A percentile compares a stretch with the other conserved stretches of the same genome.
Evolutionary conservation across 768 basidiomycete species (phyloP).

Genomic region (Neoboletus magnificus): DNA sequence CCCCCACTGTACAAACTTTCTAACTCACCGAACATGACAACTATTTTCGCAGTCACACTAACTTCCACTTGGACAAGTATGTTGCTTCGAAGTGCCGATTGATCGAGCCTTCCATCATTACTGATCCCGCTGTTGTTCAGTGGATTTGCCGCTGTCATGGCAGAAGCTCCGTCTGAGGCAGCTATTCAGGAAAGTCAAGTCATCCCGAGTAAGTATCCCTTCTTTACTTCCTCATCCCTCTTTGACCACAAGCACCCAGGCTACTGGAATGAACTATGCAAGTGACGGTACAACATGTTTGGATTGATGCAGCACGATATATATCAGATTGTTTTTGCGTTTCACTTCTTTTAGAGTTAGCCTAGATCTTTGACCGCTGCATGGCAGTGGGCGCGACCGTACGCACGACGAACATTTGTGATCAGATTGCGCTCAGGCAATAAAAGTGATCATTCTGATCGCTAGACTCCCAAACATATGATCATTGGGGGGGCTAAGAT

Average conservation of each 20-base stretch:
- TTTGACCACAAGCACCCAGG: slow-evolving; percentile 1
- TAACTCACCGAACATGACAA: neutral
- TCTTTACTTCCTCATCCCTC: neutral
- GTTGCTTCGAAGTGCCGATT: slow-evolving; percentile 3
- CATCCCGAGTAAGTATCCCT: slow-evolving; percentile 13
- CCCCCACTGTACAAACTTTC: neutral
- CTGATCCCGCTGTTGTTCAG: slow-evolving; percentile 4
- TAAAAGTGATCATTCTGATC: neutral
- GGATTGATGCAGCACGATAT: neutral
- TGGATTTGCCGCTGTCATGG: slow-evolving; percentile 21
- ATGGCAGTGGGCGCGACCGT: neutral
- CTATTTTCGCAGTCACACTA: slow-evolving; percentile 13
- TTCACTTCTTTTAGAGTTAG: neutral
- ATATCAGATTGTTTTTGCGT: neutral
- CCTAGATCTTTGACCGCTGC: neutral
- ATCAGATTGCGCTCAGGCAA: neutral
- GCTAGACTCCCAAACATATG: slow-evolving; percentile 4
- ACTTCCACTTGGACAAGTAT: slow-evolving; percentile 21
- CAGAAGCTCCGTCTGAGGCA: slow-evolving; percentile 15
- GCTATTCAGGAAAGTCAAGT: slow-evolving; percentile 9
- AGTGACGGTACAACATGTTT: slow-evolving; percentile 1
- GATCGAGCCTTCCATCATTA: neutral
- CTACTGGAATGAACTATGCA: slow-evolving; percentile 13
- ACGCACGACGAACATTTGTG: neutral
- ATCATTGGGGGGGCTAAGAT: slow-evolving; percentile 12